Conservation (phyloP, 2,329 filamentous ascomycete genomes). For the Colletotrichum sp. region DNA sequence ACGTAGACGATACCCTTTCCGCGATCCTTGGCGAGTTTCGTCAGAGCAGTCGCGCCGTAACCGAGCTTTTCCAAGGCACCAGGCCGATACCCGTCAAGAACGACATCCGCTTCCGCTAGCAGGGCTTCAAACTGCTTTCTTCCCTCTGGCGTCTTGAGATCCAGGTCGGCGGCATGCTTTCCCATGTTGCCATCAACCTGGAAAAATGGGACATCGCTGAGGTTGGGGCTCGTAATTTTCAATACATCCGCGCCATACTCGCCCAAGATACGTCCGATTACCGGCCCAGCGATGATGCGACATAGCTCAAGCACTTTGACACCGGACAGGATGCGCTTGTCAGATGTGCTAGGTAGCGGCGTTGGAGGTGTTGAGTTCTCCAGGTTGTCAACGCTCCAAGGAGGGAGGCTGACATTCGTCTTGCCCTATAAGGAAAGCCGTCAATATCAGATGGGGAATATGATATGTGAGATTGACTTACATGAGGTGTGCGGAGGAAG, state of each 20-base stretch:
- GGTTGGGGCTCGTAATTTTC: slow-evolving; percentile 70
- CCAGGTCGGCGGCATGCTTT: slow-evolving; percentile 69
- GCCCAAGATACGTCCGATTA: slow-evolving; percentile 73
- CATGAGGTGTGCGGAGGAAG: slow-evolving; percentile 58
- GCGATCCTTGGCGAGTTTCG: slow-evolving; percentile 55
- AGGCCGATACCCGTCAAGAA: slow-evolving; percentile 73
- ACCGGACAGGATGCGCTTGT: slow-evolving; percentile 52
- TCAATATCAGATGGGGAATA: slow-evolving; percentile 25
- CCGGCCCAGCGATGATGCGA: slow-evolving; percentile 78
- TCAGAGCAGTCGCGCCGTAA: slow-evolving; percentile 62
- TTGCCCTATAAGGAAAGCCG: slow-evolving; percentile 45
- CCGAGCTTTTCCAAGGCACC: slow-evolving; percentile 68
- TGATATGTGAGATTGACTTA: slow-evolving; percentile 21
- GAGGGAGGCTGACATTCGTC: slow-evolving; percentile 42
- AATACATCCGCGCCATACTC: slow-evolving; percentile 78
- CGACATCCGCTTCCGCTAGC: slow-evolving; percentile 66
- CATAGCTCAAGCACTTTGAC: slow-evolving; percentile 78
- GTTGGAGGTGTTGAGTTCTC: slow-evolving; percentile 54
- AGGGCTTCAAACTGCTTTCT: slow-evolving; percentile 62
- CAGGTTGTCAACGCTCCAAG: slow-evolving; percentile 56
- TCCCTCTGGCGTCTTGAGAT: slow-evolving; percentile 62
- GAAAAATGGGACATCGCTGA: slow-evolving; percentile 76
- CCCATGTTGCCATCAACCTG: slow-evolving; percentile 76
- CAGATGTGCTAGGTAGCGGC: slow-evolving; percentile 34
- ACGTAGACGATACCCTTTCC: slow-evolving; percentile 71